Evolutionary conservation across 1,284 basidiomycete genomes (phyloP).

Genomic region (Tetrapyrgos nigripes): DNA sequence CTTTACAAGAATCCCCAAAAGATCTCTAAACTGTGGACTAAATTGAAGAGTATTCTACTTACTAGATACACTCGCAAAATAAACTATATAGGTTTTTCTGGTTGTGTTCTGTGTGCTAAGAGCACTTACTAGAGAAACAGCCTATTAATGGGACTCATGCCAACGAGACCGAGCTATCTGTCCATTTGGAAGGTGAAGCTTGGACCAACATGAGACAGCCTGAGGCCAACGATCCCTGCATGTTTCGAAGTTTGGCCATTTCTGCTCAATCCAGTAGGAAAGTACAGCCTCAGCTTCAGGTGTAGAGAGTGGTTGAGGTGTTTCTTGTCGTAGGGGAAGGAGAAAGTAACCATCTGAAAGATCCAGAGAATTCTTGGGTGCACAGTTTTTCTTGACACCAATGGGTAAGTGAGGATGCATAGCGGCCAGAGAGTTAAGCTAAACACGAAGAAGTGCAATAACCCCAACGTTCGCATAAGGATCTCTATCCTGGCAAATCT

Average conservation of each 20-base stretch:
- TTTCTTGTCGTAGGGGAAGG: not conserved
- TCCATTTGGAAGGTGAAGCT: slow-evolving; percentile 35
- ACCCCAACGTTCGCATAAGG: slow-evolving; percentile 16
- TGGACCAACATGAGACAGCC: slow-evolving; percentile 30
- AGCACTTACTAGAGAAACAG: no score
- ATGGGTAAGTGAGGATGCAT: not conserved
- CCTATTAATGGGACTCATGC: no score
- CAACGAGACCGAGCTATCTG: slow-evolving; percentile 36
- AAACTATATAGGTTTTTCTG: no score
- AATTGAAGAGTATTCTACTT: no score
- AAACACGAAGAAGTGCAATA: not conserved
- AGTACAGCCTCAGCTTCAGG: slow-evolving; percentile 14
- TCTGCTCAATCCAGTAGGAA: slow-evolving; percentile 8
- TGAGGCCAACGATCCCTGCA: no score
- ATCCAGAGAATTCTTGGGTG: slow-evolving; percentile 28
- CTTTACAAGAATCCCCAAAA: no score
- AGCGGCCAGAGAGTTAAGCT: not conserved
- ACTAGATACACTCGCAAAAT: no score
- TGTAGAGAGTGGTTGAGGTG: slow-evolving; percentile 9
- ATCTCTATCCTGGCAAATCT: slow-evolving; percentile 24
- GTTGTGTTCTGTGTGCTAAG: no score
- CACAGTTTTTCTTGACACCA: no score
- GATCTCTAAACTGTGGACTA: no score
- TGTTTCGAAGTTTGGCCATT: not conserved
- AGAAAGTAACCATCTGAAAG: not conserved